Conservation (phyloP, 2,329 filamentous ascomycete genomes). For the Tolypocladium album region DNA sequence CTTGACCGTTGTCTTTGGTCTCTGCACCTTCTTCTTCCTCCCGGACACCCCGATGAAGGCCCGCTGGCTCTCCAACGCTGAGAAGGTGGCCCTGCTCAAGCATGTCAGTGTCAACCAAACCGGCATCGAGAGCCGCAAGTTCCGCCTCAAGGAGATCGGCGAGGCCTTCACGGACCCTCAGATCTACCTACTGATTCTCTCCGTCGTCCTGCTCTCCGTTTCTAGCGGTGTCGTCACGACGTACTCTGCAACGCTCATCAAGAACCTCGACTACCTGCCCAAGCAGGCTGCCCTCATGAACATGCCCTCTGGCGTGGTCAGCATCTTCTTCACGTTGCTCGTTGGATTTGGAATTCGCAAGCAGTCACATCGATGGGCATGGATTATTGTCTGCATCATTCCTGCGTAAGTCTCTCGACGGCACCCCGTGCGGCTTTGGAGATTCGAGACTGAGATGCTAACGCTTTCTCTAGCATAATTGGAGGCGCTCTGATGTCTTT, state of each 20-base stretch:
- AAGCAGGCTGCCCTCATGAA: constrained; percentile 40
- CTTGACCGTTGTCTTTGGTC: constrained; percentile 22
- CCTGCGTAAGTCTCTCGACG: constrained; percentile 26
- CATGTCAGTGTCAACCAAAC: constrained; percentile 48
- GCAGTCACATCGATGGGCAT: constrained; percentile 37
- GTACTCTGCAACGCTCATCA: constrained; percentile 43
- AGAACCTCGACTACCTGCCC: constrained; percentile 31
- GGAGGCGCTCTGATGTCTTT: constrained; percentile 44
- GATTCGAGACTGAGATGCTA: neutral
- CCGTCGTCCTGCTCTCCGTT: constrained; percentile 38
- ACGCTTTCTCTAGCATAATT: constrained; percentile 22
- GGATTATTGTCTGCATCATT: constrained; percentile 35
- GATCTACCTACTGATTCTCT: constrained; percentile 36
- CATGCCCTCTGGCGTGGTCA: constrained; percentile 41
- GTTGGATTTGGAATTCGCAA: constrained; percentile 36
- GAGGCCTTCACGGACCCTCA: constrained; percentile 43
- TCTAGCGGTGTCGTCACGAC: constrained; percentile 42
- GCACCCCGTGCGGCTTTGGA: neutral
- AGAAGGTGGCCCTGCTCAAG: constrained; percentile 38
- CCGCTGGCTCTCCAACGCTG: constrained; percentile 31
- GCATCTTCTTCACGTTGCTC: constrained; percentile 39
- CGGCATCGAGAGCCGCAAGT: constrained; percentile 42
- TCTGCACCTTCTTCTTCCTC: constrained; percentile 20
- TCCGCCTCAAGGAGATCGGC: constrained; percentile 39
- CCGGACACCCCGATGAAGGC: constrained; percentile 37